Conservation (phyloP, 441 rosid species). For the Iberis amara region DNA sequence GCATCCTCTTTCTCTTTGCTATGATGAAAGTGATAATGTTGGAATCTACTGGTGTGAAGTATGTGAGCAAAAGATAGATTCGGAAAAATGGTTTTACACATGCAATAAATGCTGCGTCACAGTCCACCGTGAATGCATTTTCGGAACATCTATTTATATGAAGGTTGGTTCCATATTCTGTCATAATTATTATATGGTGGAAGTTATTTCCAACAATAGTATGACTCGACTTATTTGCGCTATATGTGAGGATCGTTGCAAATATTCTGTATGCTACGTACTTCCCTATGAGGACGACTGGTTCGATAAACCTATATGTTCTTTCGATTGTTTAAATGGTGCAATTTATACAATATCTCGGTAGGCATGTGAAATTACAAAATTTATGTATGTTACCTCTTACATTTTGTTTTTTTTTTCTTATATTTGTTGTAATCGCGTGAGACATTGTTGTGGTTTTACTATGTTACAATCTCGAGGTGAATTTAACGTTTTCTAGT, state of each 20-base stretch:
- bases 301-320: too few species aligned
- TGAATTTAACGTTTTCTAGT: too few species aligned
- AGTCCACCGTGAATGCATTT: not conserved
- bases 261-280: not conserved
- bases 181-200: not conserved
- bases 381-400: too few species aligned
- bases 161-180: not conserved
- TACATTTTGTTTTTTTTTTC: too few species aligned
- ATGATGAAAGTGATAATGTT: not conserved
- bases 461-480: too few species aligned
- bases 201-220: not conserved
- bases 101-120: not conserved
- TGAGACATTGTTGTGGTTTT: too few species aligned
- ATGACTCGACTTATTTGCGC: not conserved
- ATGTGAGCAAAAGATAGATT: not conserved
- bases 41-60: conserved; percentile 2
- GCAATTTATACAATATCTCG: too few species aligned
- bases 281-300: too few species aligned
- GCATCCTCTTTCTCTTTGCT: conserved; percentile 1
- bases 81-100: conserved; percentile 1
- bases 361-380: too few species aligned
- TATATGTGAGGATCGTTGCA: not conserved
- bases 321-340: too few species aligned
- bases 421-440: too few species aligned
- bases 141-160: not conserved